Percentiles rank a stretch among this genome's conserved stretches.
Evolutionary conservation across 2,329 filamentous ascomycete genomes (phyloP).

Genomic region (Pezicula rhizophila): DNA sequence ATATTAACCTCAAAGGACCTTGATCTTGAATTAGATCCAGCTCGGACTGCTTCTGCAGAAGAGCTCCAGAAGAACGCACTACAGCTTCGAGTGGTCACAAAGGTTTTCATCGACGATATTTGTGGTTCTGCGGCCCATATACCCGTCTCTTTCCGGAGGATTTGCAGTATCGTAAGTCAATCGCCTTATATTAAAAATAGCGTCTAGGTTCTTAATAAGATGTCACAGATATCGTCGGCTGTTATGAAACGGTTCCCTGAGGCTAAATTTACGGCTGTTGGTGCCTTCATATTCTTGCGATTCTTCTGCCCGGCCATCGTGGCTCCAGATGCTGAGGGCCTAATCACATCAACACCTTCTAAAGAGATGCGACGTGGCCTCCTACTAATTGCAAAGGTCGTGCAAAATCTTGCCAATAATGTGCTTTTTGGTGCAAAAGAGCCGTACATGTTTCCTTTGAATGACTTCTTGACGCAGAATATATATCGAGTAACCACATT

Average conservation of each 20-base stretch:
- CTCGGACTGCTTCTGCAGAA: constrained; percentile 51
- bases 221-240: constrained; percentile 49
- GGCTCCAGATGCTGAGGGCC: constrained; percentile 60
- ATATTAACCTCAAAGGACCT: constrained; percentile 62
- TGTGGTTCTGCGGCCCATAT: constrained; percentile 56
- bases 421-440: constrained; percentile 67
- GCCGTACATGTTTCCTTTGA: constrained; percentile 66
- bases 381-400: constrained; percentile 63
- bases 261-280: constrained; percentile 66
- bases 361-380: constrained; percentile 65
- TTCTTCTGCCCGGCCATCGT: constrained; percentile 71
- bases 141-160: constrained; percentile 58
- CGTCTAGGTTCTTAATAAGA: constrained; percentile 1
- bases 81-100: constrained; percentile 60
- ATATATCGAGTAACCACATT: constrained; percentile 64
- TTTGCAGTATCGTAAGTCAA: constrained; percentile 57
- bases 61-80: constrained; percentile 61
- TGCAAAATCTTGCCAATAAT: constrained; percentile 67
- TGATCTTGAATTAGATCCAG: constrained; percentile 62
- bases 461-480: constrained; percentile 62
- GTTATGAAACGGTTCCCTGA: constrained; percentile 60
- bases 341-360: constrained; percentile 54
- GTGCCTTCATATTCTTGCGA: constrained; percentile 64
- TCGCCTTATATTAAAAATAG: neutral
- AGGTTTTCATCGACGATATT: constrained; percentile 67